Percentiles rank a stretch among this genome's conserved stretches.
Conservation (phyloP, 176 grass and related monocot species). For the Poa pratensis region DNA sequence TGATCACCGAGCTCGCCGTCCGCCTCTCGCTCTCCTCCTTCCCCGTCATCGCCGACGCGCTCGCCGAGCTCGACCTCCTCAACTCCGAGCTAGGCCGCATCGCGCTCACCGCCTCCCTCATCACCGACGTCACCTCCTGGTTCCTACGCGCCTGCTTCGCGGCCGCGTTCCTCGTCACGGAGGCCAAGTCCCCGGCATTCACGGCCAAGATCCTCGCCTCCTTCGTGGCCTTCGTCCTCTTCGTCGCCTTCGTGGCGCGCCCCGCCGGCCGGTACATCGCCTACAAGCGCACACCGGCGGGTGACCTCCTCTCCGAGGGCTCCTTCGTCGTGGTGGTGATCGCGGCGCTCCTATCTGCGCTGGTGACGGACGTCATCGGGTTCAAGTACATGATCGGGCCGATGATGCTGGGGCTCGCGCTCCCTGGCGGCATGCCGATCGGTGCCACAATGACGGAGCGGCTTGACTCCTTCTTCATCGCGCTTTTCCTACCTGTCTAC, state of each 20-base stretch:
- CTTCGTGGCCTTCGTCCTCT: slow-evolving; percentile 37
- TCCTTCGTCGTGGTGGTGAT: slow-evolving; percentile 67
- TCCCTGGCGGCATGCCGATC: slow-evolving; percentile 81
- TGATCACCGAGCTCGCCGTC: slow-evolving; percentile 54
- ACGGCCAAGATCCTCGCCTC: slow-evolving; percentile 47
- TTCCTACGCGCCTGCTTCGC: slow-evolving; percentile 45
- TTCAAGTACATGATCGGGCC: slow-evolving; percentile 75
- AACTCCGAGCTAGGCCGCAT: slow-evolving; percentile 92
- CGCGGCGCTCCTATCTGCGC: slow-evolving; percentile 53
- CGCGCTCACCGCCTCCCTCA: slow-evolving; percentile 66
- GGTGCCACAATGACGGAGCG: slow-evolving; percentile 73
- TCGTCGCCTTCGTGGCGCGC: slow-evolving; percentile 52
- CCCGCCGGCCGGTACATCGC: slow-evolving; percentile 45
- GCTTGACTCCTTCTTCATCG: slow-evolving; percentile 77
- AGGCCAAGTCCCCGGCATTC: slow-evolving; percentile 30
- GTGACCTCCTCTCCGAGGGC: slow-evolving; percentile 50
- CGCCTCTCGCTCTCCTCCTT: slow-evolving; percentile 75
- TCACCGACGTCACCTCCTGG: slow-evolving; percentile 73
- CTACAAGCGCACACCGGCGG: slow-evolving; percentile 41
- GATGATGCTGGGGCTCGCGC: slow-evolving; percentile 64
- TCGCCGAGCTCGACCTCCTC: slow-evolving; percentile 73
- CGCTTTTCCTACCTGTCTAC: slow-evolving; percentile 71
- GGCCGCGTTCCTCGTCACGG: slow-evolving; percentile 17
- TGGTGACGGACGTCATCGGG: slow-evolving; percentile 66
- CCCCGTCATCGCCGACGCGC: slow-evolving; percentile 64